A percentile compares a stretch with the other conserved stretches of the same genome.
Evolutionary conservation across 768 basidiomycete genomes (phyloP).

Genomic region (Phanerochaete sordida): DNA sequence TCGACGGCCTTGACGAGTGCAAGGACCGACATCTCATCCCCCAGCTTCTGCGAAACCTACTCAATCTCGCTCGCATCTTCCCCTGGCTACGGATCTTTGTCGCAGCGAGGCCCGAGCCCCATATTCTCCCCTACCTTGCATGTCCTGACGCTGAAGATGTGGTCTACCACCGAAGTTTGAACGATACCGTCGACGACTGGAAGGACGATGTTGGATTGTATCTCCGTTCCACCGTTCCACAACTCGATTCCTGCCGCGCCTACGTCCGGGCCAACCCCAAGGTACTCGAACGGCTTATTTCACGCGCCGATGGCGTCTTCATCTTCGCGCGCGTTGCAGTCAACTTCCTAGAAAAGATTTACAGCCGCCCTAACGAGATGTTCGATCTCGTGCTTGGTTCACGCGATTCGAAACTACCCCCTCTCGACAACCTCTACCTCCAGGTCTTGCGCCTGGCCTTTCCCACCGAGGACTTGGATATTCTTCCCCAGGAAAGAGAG

Average conservation of each 20-base stretch:
- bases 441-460: background rate
- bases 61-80: background rate
- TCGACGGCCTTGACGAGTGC: background rate
- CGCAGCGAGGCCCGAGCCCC: background rate
- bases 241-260: background rate
- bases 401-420: background rate
- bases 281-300: background rate
- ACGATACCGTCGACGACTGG: background rate
- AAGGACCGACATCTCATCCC: background rate
- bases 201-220: background rate
- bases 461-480: background rate
- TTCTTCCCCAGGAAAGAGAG: no score
- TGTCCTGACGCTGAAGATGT: background rate
- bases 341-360: background rate
- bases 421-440: background rate
- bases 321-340: slow-evolving; percentile 1
- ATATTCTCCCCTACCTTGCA: background rate
- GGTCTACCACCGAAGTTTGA: background rate
- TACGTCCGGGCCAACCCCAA: background rate
- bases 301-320: background rate
- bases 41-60: background rate
- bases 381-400: background rate
- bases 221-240: background rate
- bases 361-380: background rate
- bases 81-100: background rate